These are phyloP conservation scores for Coemansia biformis DNA, from an alignment of 192 early-diverging fungal genomes.

Conservation along the genomic window DNA sequence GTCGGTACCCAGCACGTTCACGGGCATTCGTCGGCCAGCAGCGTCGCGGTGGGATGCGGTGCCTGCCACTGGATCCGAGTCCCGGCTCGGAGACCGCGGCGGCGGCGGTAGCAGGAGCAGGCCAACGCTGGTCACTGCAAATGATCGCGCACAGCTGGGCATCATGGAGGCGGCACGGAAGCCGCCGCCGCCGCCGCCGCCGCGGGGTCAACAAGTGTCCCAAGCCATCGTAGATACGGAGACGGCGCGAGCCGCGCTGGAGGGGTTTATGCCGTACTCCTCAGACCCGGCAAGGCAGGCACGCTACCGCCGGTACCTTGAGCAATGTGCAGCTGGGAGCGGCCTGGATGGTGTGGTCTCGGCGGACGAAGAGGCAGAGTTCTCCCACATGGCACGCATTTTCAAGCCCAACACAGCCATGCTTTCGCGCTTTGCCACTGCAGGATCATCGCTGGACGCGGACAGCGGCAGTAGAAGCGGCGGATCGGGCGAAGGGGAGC, in stretches of 20 bases:
- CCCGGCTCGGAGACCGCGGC: background rate
- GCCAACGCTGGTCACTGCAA: constrained; percentile 4
- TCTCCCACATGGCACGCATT: constrained; percentile 10
- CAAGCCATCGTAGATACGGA: background rate
- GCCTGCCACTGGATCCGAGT: constrained; percentile 10
- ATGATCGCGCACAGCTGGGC: constrained; percentile 7
- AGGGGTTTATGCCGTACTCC: constrained; percentile 12
- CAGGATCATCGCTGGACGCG: background rate
- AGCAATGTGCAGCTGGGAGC: background rate
- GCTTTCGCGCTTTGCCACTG: constrained; percentile 18
- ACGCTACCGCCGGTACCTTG: constrained; percentile 5
- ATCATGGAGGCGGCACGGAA: constrained; percentile 6
- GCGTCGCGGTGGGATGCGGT: constrained; percentile 21
- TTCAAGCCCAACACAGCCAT: constrained; percentile 6
- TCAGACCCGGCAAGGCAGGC: constrained; percentile 5
- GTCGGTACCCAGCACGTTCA: constrained; percentile 14
- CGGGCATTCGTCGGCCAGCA: constrained; percentile 1
- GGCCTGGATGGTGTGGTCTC: background rate
- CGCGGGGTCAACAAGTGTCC: too few species aligned
- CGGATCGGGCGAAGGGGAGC: background rate
- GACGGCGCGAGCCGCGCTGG: constrained; percentile 5
- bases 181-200: background rate
- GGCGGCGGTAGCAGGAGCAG: background rate
- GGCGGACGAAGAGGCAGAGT: background rate
- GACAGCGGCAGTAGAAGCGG: background rate